Percentiles rank a stretch among this genome's conserved stretches.
These are phyloP conservation scores for Rhododendron ferrugineum DNA, from an alignment of 148 eudicot genomes.

Conservation along the genomic window DNA sequence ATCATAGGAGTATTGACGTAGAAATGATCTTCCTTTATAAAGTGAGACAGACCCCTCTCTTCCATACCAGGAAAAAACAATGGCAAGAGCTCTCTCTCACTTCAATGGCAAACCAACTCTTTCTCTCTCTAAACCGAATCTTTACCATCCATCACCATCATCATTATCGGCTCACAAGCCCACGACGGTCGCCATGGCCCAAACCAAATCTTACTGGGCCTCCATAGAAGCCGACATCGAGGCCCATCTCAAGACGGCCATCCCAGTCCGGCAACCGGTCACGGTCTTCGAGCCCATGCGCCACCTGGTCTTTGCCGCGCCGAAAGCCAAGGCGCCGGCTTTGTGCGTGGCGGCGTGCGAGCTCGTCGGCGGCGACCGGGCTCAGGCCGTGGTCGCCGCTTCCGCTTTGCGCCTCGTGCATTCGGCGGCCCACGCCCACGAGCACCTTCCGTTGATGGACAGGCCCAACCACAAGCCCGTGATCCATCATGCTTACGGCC, in stretches of 20 bases:
- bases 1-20: no score
- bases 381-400: conserved; percentile 35
- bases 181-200: conserved; percentile 4
- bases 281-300: conserved; percentile 50
- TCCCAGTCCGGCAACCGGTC: conserved; percentile 23
- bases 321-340: conserved; percentile 31
- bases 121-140: neutral
- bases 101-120: neutral
- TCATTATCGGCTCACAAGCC: neutral
- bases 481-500: neutral
- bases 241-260: conserved; percentile 31
- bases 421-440: conserved; percentile 34
- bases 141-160: neutral
- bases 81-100: conserved; percentile 19
- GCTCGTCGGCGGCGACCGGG: conserved; percentile 40
- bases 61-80: neutral
- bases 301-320: conserved; percentile 33
- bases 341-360: conserved; percentile 49
- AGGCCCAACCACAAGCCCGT: conserved; percentile 1
- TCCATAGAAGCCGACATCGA: conserved; percentile 30
- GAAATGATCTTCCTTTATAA: neutral
- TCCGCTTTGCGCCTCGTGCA: conserved; percentile 41
- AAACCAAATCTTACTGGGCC: conserved; percentile 32
- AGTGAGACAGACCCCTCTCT: neutral
- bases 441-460: conserved; percentile 2